Evolutionary conservation across 306 rosid species (phyloP).

Genomic region (Casuarina cunninghamiana): DNA sequence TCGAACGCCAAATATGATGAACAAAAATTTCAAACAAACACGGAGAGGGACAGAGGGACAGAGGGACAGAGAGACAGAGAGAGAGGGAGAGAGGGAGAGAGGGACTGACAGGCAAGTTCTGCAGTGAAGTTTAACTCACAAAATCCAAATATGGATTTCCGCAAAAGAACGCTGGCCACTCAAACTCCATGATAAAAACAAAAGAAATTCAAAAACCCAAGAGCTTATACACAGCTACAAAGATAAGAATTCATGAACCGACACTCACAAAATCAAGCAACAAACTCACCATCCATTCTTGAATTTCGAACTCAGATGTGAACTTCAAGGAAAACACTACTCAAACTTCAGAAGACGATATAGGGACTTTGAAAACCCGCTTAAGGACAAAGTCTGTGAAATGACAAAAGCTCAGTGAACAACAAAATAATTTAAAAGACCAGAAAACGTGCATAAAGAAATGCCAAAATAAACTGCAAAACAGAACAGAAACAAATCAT

Average conservation of each 20-base stretch:
- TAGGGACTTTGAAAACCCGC: background rate
- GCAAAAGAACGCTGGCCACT: background rate
- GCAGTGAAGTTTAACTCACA: background rate
- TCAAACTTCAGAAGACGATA: background rate
- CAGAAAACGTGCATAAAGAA: background rate
- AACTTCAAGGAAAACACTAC: background rate
- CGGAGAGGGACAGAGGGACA: no score
- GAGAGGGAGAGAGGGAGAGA: background rate
- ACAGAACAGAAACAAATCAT: background rate
- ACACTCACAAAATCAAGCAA: background rate
- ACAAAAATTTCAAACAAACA: background rate
- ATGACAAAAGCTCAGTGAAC: background rate
- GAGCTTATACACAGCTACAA: background rate
- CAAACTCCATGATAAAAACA: background rate
- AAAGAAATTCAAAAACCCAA: constrained; percentile 1
- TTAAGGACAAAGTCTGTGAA: no score
- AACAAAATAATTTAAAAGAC: constrained; percentile 12
- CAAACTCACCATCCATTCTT: background rate
- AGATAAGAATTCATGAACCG: background rate
- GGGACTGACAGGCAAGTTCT: background rate
- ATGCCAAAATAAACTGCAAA: background rate
- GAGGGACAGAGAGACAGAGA: background rate
- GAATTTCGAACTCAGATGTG: constrained; percentile 6
- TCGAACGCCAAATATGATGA: background rate
- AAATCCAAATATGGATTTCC: background rate